Conservation (phyloP, 2,329 filamentous ascomycete genomes). For the Pseudogymnoascus sp. region DNA sequence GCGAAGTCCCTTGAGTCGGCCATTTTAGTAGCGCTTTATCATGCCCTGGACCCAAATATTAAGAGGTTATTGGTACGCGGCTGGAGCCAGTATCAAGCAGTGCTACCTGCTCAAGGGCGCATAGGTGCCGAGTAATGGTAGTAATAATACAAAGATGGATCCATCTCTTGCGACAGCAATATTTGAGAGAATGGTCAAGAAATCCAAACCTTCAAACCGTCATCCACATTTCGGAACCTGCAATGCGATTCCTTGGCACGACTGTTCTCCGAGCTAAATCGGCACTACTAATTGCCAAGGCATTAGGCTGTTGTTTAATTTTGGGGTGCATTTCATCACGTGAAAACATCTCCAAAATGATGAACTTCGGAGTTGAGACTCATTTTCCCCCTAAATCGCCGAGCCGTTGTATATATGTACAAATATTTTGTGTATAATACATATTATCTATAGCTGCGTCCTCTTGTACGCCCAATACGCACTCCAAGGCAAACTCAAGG, state of each 20-base stretch:
- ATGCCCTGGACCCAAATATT: not conserved
- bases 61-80: not conserved
- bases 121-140: not conserved
- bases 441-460: conserved; percentile 37
- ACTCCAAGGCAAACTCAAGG: conserved; percentile 82
- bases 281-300: not conserved
- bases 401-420: not conserved
- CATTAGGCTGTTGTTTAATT: conserved; percentile 1
- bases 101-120: not conserved
- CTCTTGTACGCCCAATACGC: conserved; percentile 54
- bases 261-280: not conserved
- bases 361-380: not conserved
- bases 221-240: not conserved
- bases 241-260: not conserved
- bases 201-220: not conserved
- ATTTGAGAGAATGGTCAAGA: not conserved
- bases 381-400: not conserved
- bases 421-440: conserved; percentile 3
- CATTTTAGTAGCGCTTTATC: not conserved
- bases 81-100: not conserved
- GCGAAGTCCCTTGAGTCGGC: not conserved
- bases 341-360: not conserved
- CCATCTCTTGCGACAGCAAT: not conserved
- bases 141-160: not conserved
- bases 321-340: not conserved